These are phyloP conservation scores for Neonectria faginata DNA, from an alignment of 2,329 filamentous ascomycete genomes.

Conservation along the genomic window DNA sequence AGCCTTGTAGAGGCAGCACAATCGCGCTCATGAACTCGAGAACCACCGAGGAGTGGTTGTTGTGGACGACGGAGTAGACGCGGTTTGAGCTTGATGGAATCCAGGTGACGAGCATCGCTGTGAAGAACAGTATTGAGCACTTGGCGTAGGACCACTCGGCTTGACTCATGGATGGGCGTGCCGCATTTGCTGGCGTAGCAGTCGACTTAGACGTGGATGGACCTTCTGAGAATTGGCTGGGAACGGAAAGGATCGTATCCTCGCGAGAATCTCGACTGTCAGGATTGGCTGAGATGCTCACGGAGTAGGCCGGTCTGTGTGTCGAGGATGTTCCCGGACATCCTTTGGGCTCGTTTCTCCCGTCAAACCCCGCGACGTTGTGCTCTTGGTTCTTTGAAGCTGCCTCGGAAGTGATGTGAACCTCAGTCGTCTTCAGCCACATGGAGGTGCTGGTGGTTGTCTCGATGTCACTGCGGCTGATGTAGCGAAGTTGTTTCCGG, in stretches of 20 bases:
- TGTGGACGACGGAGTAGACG: constrained; percentile 71
- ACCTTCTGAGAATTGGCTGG: not conserved
- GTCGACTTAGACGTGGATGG: not conserved
- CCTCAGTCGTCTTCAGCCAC: constrained; percentile 17
- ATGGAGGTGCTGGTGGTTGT: not conserved
- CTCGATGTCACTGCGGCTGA: constrained; percentile 19
- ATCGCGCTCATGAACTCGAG: constrained; percentile 75
- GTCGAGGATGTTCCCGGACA: not conserved
- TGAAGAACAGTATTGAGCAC: constrained; percentile 74
- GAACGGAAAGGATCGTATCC: not conserved
- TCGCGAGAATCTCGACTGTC: constrained; percentile 57
- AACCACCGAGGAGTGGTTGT: constrained; percentile 59
- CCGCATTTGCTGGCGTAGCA: not conserved
- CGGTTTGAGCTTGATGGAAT: constrained; percentile 79
- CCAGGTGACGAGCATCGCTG: constrained; percentile 74
- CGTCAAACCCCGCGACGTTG: not conserved
- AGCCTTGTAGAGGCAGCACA: constrained; percentile 81
- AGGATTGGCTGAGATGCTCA: constrained; percentile 62
- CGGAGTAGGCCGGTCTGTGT: not conserved
- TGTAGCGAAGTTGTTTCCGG: constrained; percentile 10
- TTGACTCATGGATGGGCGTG: constrained; percentile 52
- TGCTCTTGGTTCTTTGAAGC: not conserved
- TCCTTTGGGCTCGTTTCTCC: not conserved
- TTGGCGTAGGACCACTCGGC: constrained; percentile 74
- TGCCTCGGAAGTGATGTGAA: constrained; percentile 10